Base-by-base conservation (phyloP, 768 basidiomycete genomes). In the Sutorius australiensis region DNA sequence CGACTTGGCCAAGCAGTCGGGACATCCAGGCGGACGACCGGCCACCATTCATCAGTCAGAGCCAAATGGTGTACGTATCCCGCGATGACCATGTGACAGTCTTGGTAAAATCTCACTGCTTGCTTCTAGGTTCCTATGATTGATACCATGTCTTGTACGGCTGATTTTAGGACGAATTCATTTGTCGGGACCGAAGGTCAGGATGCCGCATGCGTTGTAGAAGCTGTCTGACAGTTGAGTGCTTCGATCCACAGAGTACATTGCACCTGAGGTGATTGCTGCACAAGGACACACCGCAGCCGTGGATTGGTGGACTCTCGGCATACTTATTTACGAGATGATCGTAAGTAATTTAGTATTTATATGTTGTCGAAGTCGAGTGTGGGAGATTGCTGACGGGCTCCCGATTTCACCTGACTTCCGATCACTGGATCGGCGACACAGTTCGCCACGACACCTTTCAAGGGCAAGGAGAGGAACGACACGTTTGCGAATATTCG, bases 271-370 rank as follows among this genome's bases (percentile, higher is more conserved):
- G 76, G 97, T 99, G 54, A 97, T 99, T 67, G 89, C 90, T 62
- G 92, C 92, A 43, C 83, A 89, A 68, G 95, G 97, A 16, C 97
- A 99, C 72, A 97, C 95, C 34, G 93, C 93, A 56, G 95, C 95
- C 13, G 97, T 99, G 47, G 97, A 99, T 74, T 99, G 95, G 95
- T 95, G 92, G 97, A 98, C 97, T 31, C 77, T 98, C 46, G 97
- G 97, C 36, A 98, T 98, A 65, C 82, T 99, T 65, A 92, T 98
- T 64, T 97, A 94, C 76, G 97, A 99, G 76, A 97, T 97, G 92
- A 93, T 95, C 72, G 91, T 93, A 79, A 80, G 91, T 72, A 66
- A 48, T 69, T 60, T 60, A 61, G 65, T 66, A 66, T 67, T 67
- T 61, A 58, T 56, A 27, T 31, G 49, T 41, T 33, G 34, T 16